Evolutionary conservation across 2,329 filamentous ascomycete genomes (phyloP).

Genomic region (Paecilomyces formosus): DNA sequence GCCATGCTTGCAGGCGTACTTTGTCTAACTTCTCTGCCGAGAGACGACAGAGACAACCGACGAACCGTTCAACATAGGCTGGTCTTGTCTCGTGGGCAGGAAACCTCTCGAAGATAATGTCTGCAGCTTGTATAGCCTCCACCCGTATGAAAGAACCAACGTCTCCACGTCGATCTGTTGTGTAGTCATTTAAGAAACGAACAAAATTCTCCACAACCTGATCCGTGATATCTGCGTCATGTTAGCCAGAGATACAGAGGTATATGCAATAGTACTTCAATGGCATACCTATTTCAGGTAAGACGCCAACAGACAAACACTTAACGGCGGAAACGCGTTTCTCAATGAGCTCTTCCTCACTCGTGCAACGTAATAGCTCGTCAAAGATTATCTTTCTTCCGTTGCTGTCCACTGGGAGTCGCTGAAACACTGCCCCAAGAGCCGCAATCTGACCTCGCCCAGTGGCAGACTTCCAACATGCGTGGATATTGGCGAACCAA

Average conservation of each 20-base stretch:
- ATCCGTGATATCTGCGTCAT: slow-evolving; percentile 19
- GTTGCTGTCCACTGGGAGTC: slow-evolving; percentile 15
- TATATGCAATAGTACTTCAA: background rate
- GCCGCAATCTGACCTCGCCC: slow-evolving; percentile 38
- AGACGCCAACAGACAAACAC: slow-evolving; percentile 27
- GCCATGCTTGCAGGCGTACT: slow-evolving; percentile 55
- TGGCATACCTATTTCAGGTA: slow-evolving; percentile 29
- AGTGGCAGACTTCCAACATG: slow-evolving; percentile 28
- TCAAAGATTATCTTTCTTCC: slow-evolving; percentile 22
- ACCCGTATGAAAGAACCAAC: slow-evolving; percentile 79
- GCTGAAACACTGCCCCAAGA: slow-evolving; percentile 32
- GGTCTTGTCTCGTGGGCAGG: slow-evolving; percentile 5
- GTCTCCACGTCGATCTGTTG: slow-evolving; percentile 80
- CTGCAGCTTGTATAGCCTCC: slow-evolving; percentile 65
- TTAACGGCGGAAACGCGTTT: slow-evolving; percentile 35
- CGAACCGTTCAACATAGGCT: slow-evolving; percentile 16
- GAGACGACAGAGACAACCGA: slow-evolving; percentile 54
- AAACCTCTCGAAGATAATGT: slow-evolving; percentile 19
- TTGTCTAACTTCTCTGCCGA: slow-evolving; percentile 86
- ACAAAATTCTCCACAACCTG: slow-evolving; percentile 22
- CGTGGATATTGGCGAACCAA: slow-evolving; percentile 33
- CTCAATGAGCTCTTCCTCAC: slow-evolving; percentile 31
- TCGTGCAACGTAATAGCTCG: slow-evolving; percentile 26
- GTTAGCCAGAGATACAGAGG: slow-evolving; percentile 11
- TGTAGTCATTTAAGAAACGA: slow-evolving; percentile 70